A percentile compares a stretch with the other conserved stretches of the same genome.
These are phyloP conservation scores for Turritis glabra DNA, from an alignment of 345 rosid genomes.

Conservation along the genomic window DNA sequence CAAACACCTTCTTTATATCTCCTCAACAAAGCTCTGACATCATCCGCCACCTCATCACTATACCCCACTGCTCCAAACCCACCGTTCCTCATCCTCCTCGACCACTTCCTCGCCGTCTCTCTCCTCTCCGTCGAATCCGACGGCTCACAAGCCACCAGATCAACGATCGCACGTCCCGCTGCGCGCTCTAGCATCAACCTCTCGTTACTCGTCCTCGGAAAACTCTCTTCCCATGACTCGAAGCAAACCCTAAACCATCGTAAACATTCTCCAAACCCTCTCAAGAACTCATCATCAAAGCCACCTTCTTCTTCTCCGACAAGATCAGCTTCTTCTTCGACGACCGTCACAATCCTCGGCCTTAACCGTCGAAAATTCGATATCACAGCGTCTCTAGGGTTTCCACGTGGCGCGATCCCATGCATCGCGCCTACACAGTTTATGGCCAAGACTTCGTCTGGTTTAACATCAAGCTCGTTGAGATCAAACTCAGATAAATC, in stretches of 20 bases:
- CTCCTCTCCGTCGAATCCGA: constrained; percentile 68
- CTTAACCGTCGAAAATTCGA: constrained; percentile 60
- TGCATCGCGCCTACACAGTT: constrained; percentile 74
- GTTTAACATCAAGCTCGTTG: constrained; percentile 48
- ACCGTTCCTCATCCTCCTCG: constrained; percentile 55
- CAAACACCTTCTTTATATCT: constrained; percentile 90
- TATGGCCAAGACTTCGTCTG: constrained; percentile 80
- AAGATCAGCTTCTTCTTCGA: constrained; percentile 95
- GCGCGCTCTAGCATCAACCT: constrained; percentile 81
- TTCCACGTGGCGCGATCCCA: constrained; percentile 49
- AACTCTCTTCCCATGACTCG: constrained; percentile 78
- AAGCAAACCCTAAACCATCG: constrained; percentile 95
- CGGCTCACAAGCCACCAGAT: constrained; percentile 76
- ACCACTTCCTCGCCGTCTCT: constrained; percentile 80
- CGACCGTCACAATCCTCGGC: constrained; percentile 75
- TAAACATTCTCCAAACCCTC: constrained; percentile 69
- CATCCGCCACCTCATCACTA: constrained; percentile 92
- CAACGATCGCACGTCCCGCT: constrained; percentile 76
- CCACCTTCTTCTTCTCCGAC: constrained; percentile 52
- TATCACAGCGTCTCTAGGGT: constrained; percentile 63
- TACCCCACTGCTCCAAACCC: constrained; percentile 54
- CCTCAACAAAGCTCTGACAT: constrained; percentile 84
- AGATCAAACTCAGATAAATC: constrained; percentile 70
- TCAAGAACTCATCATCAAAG: constrained; percentile 52
- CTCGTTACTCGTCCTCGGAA: constrained; percentile 77